phyloP scores from a whole-genome alignment of 78 protist species.

The Dictyostelium intermedium region DNA sequence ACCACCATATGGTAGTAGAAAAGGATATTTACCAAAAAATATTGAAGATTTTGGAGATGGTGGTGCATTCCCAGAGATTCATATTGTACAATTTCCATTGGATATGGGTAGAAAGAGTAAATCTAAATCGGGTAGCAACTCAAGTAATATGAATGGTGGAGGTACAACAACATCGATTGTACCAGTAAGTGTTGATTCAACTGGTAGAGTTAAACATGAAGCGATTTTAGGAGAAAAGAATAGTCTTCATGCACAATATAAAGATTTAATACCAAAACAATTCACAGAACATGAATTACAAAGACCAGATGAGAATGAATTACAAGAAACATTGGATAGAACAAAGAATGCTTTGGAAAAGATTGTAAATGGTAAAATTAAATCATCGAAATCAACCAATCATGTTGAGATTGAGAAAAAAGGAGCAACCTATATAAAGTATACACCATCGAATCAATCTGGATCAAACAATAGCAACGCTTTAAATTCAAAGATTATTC shows the following conservation, averaged over 20 bases:
- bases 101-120: slow-evolving; percentile 90
- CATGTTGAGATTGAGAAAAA: background rate
- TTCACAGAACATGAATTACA: slow-evolving; percentile 71
- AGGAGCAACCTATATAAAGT: slow-evolving; percentile 73
- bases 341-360: slow-evolving; percentile 81
- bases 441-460: slow-evolving; percentile 64
- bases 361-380: slow-evolving; percentile 64
- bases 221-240: slow-evolving; percentile 41
- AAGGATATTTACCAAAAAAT: slow-evolving; percentile 77
- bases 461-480: slow-evolving; percentile 25
- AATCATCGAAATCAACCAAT: slow-evolving; percentile 46
- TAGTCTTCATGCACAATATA: slow-evolving; percentile 35
- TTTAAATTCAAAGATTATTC: slow-evolving; percentile 84
- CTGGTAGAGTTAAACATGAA: slow-evolving; percentile 67
- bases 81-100: slow-evolving; percentile 90
- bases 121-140: background rate
- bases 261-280: slow-evolving; percentile 74
- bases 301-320: slow-evolving; percentile 85
- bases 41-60: slow-evolving; percentile 95
- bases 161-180: slow-evolving; percentile 16
- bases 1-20: slow-evolving; percentile 82
- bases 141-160: background rate
- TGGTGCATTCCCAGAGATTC: slow-evolving; percentile 97
- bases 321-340: slow-evolving; percentile 56
- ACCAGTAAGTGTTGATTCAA: slow-evolving; percentile 32